Evolutionary conservation across 768 basidiomycete species (phyloP).

Genomic region (Suillus americanus): DNA sequence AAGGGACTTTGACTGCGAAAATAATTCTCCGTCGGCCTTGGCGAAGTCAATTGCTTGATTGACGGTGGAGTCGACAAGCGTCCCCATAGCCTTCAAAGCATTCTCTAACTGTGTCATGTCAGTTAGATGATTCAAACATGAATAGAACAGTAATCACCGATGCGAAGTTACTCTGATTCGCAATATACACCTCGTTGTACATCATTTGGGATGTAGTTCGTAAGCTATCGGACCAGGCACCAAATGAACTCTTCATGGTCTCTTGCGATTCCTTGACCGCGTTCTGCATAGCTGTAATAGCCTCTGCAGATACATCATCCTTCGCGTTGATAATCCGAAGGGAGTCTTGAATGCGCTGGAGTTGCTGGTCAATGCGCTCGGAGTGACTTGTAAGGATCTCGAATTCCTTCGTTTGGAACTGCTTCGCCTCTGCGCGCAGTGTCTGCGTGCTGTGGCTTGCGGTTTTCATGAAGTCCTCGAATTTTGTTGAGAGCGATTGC

Average conservation of each 20-base stretch:
- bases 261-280: slow-evolving; percentile 54
- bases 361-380: slow-evolving; percentile 54
- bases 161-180: slow-evolving; percentile 46
- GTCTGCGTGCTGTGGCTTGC: slow-evolving; percentile 52
- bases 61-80: slow-evolving; percentile 60
- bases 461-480: slow-evolving; percentile 61
- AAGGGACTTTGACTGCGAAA: slow-evolving; percentile 49
- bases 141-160: slow-evolving; percentile 30
- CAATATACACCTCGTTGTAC: slow-evolving; percentile 45
- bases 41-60: slow-evolving; percentile 59
- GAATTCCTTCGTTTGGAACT: slow-evolving; percentile 56
- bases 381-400: slow-evolving; percentile 51
- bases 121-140: not conserved
- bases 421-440: slow-evolving; percentile 56
- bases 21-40: slow-evolving; percentile 49
- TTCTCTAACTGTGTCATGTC: slow-evolving; percentile 44
- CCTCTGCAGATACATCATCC: slow-evolving; percentile 54
- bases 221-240: slow-evolving; percentile 56
- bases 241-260: slow-evolving; percentile 50
- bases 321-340: slow-evolving; percentile 55
- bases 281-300: slow-evolving; percentile 46
- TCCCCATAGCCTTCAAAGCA: slow-evolving; percentile 56
- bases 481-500: slow-evolving; percentile 50
- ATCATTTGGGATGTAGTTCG: slow-evolving; percentile 46
- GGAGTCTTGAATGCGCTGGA: slow-evolving; percentile 51